phyloP scores from a whole-genome alignment of 495 filamentous ascomycete genomes.

The Neurospora sp. region DNA sequence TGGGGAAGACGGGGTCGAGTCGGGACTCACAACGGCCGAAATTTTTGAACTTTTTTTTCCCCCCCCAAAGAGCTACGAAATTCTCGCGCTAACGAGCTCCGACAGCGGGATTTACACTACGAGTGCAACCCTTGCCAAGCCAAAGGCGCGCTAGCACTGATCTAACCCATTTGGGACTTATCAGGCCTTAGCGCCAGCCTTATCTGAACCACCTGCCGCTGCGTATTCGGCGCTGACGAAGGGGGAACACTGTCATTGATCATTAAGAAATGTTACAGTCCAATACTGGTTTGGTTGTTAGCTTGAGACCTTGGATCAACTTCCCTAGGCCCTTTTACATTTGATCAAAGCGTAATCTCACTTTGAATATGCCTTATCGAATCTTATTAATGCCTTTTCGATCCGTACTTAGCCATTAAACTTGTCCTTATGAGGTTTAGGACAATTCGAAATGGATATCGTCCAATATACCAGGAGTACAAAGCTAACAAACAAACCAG shows the following conservation, averaged over 20 bases:
- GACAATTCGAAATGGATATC: no score
- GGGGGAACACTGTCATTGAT: no score
- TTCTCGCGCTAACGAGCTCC: constrained; percentile 6
- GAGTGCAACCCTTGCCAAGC: background rate
- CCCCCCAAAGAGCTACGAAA: background rate
- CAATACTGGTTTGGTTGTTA: no score
- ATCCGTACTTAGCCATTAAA: no score
- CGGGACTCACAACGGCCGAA: background rate
- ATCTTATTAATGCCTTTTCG: no score
- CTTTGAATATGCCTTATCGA: no score
- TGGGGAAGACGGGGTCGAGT: background rate
- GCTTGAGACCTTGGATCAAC: background rate
- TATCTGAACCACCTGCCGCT: constrained; percentile 1
- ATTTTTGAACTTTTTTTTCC: background rate
- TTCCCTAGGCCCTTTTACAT: no score
- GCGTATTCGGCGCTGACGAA: no score
- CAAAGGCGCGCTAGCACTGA: background rate
- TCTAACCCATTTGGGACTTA: background rate
- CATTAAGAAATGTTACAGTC: background rate
- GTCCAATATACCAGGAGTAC: no score
- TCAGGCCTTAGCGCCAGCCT: constrained; percentile 6
- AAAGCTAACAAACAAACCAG: no score
- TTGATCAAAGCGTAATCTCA: no score
- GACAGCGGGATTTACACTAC: constrained; percentile 9
- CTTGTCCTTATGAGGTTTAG: no score